These are phyloP conservation scores for Fusarium sp. DNA, from an alignment of 2,329 filamentous ascomycete species.

Conservation along the genomic window DNA sequence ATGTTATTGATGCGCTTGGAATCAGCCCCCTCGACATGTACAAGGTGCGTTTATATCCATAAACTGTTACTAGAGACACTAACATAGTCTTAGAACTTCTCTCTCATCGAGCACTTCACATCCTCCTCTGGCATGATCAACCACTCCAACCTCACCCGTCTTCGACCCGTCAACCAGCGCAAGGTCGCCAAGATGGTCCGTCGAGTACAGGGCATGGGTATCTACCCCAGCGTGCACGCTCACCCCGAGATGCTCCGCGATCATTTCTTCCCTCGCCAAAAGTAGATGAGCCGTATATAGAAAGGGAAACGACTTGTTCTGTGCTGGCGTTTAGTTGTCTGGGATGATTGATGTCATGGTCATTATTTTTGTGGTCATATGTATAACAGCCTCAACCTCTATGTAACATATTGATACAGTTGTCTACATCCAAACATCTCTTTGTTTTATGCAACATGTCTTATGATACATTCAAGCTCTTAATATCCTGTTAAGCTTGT, in stretches of 20 bases:
- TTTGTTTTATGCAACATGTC: conserved; percentile 24
- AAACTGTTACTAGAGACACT: neutral
- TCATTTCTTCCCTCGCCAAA: conserved; percentile 46
- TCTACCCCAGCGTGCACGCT: conserved; percentile 90
- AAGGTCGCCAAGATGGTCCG: conserved; percentile 93
- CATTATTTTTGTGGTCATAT: conserved; percentile 45
- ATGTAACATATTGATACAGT: conserved; percentile 51
- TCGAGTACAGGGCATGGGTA: conserved; percentile 85
- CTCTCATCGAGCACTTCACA: conserved; percentile 89
- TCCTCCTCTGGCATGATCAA: conserved; percentile 87
- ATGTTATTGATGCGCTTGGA: conserved; percentile 83
- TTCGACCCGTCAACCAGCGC: conserved; percentile 90
- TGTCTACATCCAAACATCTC: conserved; percentile 41
- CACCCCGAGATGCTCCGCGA: conserved; percentile 83
- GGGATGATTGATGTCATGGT: conserved; percentile 41
- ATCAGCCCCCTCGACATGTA: conserved; percentile 88
- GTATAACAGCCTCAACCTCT: conserved; percentile 51
- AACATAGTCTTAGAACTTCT: conserved; percentile 77
- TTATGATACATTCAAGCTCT: conserved; percentile 57
- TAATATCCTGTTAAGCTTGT: conserved; percentile 61
- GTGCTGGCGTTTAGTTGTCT: conserved; percentile 25
- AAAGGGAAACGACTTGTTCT: conserved; percentile 5
- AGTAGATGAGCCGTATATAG: conserved; percentile 18
- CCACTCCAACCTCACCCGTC: conserved; percentile 77
- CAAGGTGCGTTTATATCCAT: conserved; percentile 68